Evolutionary conservation across 768 basidiomycete genomes (phyloP).

Genomic region (Lactifluus hygrophoroides): DNA sequence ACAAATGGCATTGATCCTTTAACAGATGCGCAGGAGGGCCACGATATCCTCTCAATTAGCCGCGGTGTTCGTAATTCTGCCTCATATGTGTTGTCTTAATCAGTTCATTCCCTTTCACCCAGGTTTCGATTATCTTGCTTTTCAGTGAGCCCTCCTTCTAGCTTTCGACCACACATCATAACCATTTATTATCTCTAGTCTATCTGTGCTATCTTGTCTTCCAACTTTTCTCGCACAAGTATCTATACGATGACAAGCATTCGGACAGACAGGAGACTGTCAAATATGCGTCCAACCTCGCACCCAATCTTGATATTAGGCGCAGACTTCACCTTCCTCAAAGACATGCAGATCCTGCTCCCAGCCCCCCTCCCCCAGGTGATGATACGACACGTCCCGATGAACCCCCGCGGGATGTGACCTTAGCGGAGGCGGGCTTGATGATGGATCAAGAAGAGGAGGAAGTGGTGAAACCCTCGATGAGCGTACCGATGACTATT

Average conservation of each 20-base stretch:
- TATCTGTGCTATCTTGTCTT: constrained; percentile 45
- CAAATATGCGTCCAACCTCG: too few species aligned
- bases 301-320: too few species aligned
- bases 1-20: constrained; percentile 18
- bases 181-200: constrained; percentile 33
- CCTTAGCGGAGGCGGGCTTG: constrained; percentile 11
- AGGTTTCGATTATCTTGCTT: constrained; percentile 46
- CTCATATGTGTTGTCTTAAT: neutral
- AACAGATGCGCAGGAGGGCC: constrained; percentile 29
- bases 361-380: neutral
- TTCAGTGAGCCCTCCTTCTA: constrained; percentile 33
- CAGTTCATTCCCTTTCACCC: neutral
- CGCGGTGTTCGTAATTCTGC: constrained; percentile 35
- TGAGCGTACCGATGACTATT: constrained; percentile 30
- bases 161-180: neutral
- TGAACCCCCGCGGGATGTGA: neutral
- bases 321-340: neutral
- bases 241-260: constrained; percentile 38
- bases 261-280: too few species aligned
- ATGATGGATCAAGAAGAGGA: too few species aligned
- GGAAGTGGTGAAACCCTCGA: constrained; percentile 28
- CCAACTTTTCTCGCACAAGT: constrained; percentile 48
- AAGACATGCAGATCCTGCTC: neutral
- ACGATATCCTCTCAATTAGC: constrained; percentile 41
- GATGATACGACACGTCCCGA: neutral